Conservation (phyloP, 2,329 filamentous ascomycete species). For the Hypoxylon sp. region DNA sequence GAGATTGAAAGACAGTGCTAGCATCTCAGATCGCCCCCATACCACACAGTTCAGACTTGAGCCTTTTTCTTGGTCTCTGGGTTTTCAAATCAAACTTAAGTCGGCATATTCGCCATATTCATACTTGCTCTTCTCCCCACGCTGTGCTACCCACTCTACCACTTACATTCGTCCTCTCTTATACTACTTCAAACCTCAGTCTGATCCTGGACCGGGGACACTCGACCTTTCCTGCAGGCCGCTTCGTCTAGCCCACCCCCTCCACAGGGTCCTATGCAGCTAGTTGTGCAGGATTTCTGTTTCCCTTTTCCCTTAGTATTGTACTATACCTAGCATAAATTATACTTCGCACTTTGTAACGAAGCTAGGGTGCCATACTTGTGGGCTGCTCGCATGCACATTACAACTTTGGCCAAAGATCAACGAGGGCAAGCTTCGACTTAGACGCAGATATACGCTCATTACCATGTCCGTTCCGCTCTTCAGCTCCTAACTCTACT, state of each 20-base stretch:
- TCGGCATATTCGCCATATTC: conserved; percentile 4
- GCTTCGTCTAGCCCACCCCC: conserved; percentile 41
- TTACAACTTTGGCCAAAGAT: conserved; percentile 46
- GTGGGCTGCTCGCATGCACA: conserved; percentile 45
- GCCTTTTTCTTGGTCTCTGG: conserved; percentile 25
- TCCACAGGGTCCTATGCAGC: conserved; percentile 43
- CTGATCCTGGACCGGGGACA: conserved; percentile 44
- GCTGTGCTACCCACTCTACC: conserved; percentile 32
- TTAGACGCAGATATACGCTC: conserved; percentile 36
- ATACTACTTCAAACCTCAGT: conserved; percentile 39
- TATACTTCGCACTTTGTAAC: conserved; percentile 31
- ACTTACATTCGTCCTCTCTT: conserved; percentile 23
- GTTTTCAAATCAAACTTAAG: conserved; percentile 18
- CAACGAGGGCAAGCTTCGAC: conserved; percentile 41
- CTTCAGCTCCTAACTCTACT: conserved; percentile 35
- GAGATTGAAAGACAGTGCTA: conserved; percentile 26
- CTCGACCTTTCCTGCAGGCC: conserved; percentile 44
- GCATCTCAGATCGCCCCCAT: conserved; percentile 35
- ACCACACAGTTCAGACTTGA: conserved; percentile 4
- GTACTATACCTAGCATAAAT: conserved; percentile 33
- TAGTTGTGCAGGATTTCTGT: conserved; percentile 33
- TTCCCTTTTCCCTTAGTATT: conserved; percentile 11
- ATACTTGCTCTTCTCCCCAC: conserved; percentile 21
- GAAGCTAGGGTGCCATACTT: conserved; percentile 39
- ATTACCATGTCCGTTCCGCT: conserved; percentile 25